Evolutionary conservation across 768 basidiomycete species (phyloP), one percentile per base, ranked within the genome.

Genomic region (Stropharia rugosoannulata): DNA sequence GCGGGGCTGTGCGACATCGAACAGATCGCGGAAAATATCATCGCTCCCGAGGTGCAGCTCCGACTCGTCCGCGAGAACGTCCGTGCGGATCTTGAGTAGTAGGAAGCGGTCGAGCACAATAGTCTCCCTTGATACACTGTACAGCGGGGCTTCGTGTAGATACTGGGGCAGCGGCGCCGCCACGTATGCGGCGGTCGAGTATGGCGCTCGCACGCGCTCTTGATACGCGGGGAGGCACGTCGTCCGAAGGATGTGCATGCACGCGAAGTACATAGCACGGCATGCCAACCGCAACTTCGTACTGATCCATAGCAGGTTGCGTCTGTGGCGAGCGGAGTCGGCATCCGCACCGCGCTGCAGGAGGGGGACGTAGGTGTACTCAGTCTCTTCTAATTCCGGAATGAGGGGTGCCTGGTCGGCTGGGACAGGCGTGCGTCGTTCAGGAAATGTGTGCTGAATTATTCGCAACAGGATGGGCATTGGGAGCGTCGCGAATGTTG

Each of bases 211-310:
- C 57, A 93, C 76, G 45, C 87, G 78, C 12, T 76, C 72, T 19
- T 72, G 70, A 65, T 93, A 94, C 0, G 81, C 73, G 5, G 83
- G 80, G 41, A 93, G 74, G 68, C 90, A 92, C 0, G 84, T 83
- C 0, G 86, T 87, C 36, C 92, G 82, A 3, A 94, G 78, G 58
- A 92, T 80, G 61, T 92, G 85, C 90, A 91, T 92, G 69, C 81
- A 89, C 10, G 89, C 86, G n/a, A 85, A 77, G 67, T 90, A 93
- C 52, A 91, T 72, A 4, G 81, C 71, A 5, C 80, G 79, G 63
- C 83, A 84, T 39, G 89, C 89, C 36, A 86, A 74, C 35, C 91
- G 75, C 39, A 93, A 76, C 45, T 73, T 73, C 7, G 76, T 78
- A 1, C 79, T 75, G 5, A 93, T 68, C 91, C 91, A 93, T 51